Evolutionary conservation across 176 grass and related monocot genomes (phyloP), one percentile per base, ranked within the genome.

Genomic region (Oryza glaberrima): DNA sequence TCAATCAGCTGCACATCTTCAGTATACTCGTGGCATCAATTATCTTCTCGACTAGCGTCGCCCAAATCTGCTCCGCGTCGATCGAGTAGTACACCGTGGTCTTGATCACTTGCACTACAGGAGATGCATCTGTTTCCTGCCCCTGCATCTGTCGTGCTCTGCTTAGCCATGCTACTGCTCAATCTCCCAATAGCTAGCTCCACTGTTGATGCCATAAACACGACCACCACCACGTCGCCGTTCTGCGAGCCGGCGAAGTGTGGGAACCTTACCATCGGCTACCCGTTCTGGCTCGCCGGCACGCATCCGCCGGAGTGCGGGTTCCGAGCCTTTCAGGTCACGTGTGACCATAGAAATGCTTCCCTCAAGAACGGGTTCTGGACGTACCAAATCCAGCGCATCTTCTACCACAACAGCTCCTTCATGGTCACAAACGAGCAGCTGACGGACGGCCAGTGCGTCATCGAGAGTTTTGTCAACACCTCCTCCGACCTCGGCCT

Each of bases 241-340:
- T 11, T 9, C 0, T 92, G 93, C 67, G 26, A 30, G 7, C 32
- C 76, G 26, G 72, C 56, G 10, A 0, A 1, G 7, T 95, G 93
- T 51, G 90, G 87, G 5, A 3, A 0, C 16, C 83, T 80, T 3
- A 51, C 2, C 44, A 73, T 94, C 65, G 9, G 13, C 19, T 94
- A 83, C 75, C 93, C 93, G 5, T 90, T 94, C 54, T 92, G 93
- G 93, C 78, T 88, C 23, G 7, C 3, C 30, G 64, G 77, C 11
- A 13, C 16, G 1, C 92, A 90, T 19, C 74, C 6, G 2, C 17
- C 51, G 0, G 19, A 77, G 1, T 92, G 92, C 56, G 81, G 92
- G 64, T 54, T 77, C 77, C 69, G 7, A 0, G 67, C 22, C 1
- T 85, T 75, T 48, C 3, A 86, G 78, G 73, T 92, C 23, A 6